Percentiles rank a stretch among this genome's conserved stretches.
phyloP scores from a whole-genome alignment of 768 basidiomycete species.

The Tephrocybe sp. region DNA sequence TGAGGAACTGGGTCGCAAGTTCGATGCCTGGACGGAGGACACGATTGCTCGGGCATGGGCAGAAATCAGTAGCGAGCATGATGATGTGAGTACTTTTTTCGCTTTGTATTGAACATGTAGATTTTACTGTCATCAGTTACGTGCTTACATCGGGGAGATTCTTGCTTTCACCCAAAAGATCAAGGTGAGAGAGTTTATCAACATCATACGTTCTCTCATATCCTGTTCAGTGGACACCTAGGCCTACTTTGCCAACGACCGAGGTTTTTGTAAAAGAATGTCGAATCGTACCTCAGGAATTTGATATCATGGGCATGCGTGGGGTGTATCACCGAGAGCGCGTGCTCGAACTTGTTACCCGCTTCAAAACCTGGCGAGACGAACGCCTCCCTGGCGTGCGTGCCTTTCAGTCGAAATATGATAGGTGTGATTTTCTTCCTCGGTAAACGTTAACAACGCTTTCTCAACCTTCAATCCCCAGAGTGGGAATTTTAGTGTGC shows the following conservation, averaged over 20 bases:
- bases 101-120: neutral
- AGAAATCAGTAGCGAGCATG: conserved; percentile 73
- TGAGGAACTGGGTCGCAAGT: conserved; percentile 77
- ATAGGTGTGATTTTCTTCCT: conserved; percentile 45
- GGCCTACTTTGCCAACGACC: conserved; percentile 55
- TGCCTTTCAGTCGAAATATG: conserved; percentile 85
- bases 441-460: neutral
- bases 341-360: conserved; percentile 56
- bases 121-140: conserved; percentile 45
- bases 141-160: conserved; percentile 73
- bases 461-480: conserved; percentile 20
- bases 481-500: conserved; percentile 66
- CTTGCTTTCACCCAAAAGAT: conserved; percentile 71
- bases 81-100: conserved; percentile 50
- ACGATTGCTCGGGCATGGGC: conserved; percentile 67
- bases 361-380: conserved; percentile 67
- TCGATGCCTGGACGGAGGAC: conserved; percentile 72
- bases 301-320: conserved; percentile 75
- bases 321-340: conserved; percentile 59
- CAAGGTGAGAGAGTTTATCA: no score
- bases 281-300: conserved; percentile 46
- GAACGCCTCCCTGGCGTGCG: conserved; percentile 71
- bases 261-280: conserved; percentile 71
- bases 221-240: conserved; percentile 55
- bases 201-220: conserved; percentile 10